A percentile compares a stretch with the other conserved stretches of the same genome.
Conservation (phyloP, 1,284 basidiomycete species). For the Chalciporus sp. region DNA sequence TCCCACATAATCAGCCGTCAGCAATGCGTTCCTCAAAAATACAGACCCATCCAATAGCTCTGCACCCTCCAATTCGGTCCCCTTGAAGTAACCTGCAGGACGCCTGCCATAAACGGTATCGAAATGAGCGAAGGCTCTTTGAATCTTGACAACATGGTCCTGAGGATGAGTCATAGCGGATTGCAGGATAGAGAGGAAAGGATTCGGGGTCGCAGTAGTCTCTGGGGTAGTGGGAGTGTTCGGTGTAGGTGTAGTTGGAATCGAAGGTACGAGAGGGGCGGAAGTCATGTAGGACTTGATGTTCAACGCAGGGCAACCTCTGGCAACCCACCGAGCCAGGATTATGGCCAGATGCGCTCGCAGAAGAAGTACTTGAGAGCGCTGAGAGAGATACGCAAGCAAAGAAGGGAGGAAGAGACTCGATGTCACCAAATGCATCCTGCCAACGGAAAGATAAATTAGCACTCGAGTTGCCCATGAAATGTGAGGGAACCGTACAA, state of each 20-base stretch:
- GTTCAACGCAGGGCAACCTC: slow-evolving; percentile 43
- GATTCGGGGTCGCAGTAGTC: slow-evolving; percentile 27
- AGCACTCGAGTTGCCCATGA: not conserved
- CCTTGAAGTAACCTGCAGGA: slow-evolving; percentile 32
- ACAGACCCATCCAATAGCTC: slow-evolving; percentile 36
- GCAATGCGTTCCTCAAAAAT: slow-evolving; percentile 32
- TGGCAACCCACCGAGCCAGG: slow-evolving; percentile 44
- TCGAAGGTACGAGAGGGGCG: slow-evolving; percentile 18
- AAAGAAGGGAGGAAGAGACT: slow-evolving; percentile 51
- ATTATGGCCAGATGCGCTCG: slow-evolving; percentile 44
- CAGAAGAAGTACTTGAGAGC: slow-evolving; percentile 43
- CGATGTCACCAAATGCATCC: slow-evolving; percentile 59
- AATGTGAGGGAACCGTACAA: slow-evolving; percentile 36
- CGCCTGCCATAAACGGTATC: slow-evolving; percentile 32
- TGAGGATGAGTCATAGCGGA: slow-evolving; percentile 34
- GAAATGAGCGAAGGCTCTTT: slow-evolving; percentile 36
- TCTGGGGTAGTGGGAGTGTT: slow-evolving; percentile 10
- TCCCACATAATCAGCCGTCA: slow-evolving; percentile 33
- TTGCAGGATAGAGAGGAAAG: slow-evolving; percentile 37
- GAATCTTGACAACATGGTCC: slow-evolving; percentile 36
- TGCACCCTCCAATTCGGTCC: slow-evolving; percentile 41
- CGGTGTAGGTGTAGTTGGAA: not conserved
- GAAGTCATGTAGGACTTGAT: slow-evolving; percentile 42
- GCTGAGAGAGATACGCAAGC: slow-evolving; percentile 38
- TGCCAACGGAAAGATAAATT: slow-evolving; percentile 19